Evolutionary conservation across 306 rosid genomes (phyloP).

Genomic region (Alnus glutinosa): DNA sequence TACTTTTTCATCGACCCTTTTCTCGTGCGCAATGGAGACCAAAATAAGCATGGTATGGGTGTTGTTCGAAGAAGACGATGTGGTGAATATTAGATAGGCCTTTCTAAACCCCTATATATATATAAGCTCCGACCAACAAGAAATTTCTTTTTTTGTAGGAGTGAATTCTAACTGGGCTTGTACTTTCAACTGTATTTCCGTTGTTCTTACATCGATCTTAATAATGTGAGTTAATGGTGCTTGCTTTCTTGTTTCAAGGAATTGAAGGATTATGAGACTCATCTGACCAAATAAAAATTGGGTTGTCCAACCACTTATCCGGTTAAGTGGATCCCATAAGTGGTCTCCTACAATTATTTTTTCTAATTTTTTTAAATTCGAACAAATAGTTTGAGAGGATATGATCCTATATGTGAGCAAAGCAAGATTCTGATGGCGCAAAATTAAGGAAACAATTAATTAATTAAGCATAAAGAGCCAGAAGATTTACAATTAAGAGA

Average conservation of each 20-base stretch:
- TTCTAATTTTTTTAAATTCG: too few species aligned
- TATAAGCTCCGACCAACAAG: constrained; percentile 17
- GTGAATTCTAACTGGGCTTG: constrained; percentile 15
- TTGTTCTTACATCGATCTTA: background rate
- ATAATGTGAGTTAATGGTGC: constrained; percentile 11
- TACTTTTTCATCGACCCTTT: background rate
- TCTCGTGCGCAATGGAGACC: constrained; percentile 57
- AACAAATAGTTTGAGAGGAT: too few species aligned
- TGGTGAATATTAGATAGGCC: background rate
- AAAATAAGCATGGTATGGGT: constrained; percentile 68
- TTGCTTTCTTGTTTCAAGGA: constrained; percentile 8
- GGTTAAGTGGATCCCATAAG: too few species aligned
- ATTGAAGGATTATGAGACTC: too few species aligned
- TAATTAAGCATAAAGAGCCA: background rate
- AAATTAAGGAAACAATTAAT: background rate
- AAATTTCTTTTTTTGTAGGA: constrained; percentile 2
- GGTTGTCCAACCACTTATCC: too few species aligned
- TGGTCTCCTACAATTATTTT: too few species aligned
- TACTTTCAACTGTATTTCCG: background rate
- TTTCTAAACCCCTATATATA: too few species aligned
- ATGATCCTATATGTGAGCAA: background rate
- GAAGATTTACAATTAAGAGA: background rate
- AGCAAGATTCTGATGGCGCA: background rate
- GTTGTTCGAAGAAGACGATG: constrained; percentile 57
- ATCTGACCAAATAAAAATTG: too few species aligned